Evolutionary conservation across 768 basidiomycete species (phyloP).

Genomic region (Amanita rubescens): DNA sequence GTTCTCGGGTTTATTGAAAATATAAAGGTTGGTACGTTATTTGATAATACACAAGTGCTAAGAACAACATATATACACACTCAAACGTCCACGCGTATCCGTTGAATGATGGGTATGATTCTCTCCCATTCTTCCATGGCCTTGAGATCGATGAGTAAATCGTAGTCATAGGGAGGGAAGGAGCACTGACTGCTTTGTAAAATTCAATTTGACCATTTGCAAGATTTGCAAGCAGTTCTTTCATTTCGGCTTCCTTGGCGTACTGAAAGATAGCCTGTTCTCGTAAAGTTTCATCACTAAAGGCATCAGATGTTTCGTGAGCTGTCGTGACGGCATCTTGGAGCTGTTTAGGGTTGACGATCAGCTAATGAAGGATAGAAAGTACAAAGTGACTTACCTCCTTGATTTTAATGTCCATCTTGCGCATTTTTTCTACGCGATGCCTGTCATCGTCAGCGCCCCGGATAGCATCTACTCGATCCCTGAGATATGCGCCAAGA

Average conservation of each 20-base stretch:
- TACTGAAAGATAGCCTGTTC: slow-evolving; percentile 89
- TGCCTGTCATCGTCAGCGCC: slow-evolving; percentile 92
- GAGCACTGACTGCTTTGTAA: slow-evolving; percentile 64
- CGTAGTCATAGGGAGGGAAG: not conserved
- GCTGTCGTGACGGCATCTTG: slow-evolving; percentile 95
- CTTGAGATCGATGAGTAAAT: slow-evolving; percentile 27
- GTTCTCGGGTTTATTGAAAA: not conserved
- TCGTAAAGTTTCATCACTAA: slow-evolving; percentile 89
- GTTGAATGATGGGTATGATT: slow-evolving; percentile 88
- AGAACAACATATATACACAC: slow-evolving; percentile 11
- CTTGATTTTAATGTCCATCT: slow-evolving; percentile 90
- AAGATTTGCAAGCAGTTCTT: slow-evolving; percentile 82
- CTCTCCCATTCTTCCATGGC: slow-evolving; percentile 98
- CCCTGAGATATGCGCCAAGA: slow-evolving; percentile 82
- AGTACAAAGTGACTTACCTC: slow-evolving; percentile 49
- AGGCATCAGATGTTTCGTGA: slow-evolving; percentile 93
- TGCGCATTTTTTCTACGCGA: slow-evolving; percentile 88
- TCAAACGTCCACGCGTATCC: slow-evolving; percentile 89
- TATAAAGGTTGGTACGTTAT: not conserved
- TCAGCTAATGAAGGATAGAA: slow-evolving; percentile 8
- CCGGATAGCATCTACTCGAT: slow-evolving; percentile 84
- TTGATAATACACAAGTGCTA: slow-evolving; percentile 16
- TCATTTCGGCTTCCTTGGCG: slow-evolving; percentile 94
- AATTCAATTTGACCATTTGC: slow-evolving; percentile 96
- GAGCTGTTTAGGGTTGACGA: slow-evolving; percentile 55